A percentile compares a stretch with the other conserved stretches of the same genome.
phyloP scores from a whole-genome alignment of 768 basidiomycete species.

The Termitomyces sp. region DNA sequence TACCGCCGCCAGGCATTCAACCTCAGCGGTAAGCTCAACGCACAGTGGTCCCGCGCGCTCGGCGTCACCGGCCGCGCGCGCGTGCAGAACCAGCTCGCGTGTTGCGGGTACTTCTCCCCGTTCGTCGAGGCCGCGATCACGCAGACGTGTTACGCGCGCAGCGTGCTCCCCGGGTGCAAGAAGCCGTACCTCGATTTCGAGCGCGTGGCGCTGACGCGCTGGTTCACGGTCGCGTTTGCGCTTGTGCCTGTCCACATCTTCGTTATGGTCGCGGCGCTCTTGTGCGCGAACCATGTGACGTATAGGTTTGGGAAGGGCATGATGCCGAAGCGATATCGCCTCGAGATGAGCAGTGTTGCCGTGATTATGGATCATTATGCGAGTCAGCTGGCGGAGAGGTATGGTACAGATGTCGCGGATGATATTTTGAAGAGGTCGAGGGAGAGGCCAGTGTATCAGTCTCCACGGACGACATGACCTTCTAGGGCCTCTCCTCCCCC shows the following conservation, averaged over 20 bases:
- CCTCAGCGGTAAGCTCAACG: conserved; percentile 74
- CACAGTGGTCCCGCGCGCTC: conserved; percentile 62
- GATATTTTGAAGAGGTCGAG: conserved; percentile 49
- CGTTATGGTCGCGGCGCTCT: conserved; percentile 56
- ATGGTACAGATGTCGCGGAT: conserved; percentile 52
- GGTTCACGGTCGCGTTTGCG: conserved; percentile 61
- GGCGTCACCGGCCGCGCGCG: conserved; percentile 54
- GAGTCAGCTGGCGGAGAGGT: conserved; percentile 63
- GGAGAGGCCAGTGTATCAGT: conserved; percentile 22
- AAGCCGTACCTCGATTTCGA: conserved; percentile 53
- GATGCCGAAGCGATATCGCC: conserved; percentile 79
- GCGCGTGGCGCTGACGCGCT: conserved; percentile 44
- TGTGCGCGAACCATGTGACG: conserved; percentile 80
- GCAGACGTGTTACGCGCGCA: conserved; percentile 69
- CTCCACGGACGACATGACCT: conserved; percentile 20
- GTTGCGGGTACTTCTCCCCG: conserved; percentile 79
- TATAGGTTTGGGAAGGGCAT: conserved; percentile 86
- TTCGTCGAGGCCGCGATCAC: conserved; percentile 75
- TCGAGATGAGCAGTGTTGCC: conserved; percentile 66
- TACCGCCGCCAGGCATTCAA: conserved; percentile 56
- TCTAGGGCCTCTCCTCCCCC: conserved; percentile 5
- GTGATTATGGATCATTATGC: conserved; percentile 84
- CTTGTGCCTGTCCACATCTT: conserved; percentile 62
- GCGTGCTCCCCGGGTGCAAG: conserved; percentile 72
- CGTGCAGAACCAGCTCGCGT: conserved; percentile 67